A percentile compares a stretch with the other conserved stretches of the same genome.
Conservation (phyloP, 306 rosid species). For the Mimosa pudica region DNA sequence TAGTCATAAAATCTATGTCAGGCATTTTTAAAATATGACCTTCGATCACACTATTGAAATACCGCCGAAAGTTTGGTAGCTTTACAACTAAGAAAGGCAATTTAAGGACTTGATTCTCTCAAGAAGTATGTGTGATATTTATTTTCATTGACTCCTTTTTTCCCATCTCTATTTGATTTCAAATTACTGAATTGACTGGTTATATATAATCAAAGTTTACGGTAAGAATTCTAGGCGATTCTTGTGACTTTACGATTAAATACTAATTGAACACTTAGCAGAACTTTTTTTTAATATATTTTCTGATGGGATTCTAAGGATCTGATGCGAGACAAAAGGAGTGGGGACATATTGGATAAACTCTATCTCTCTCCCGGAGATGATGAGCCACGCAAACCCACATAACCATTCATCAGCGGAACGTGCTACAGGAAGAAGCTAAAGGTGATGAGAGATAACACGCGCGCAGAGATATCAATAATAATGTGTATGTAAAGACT, state of each 20-base stretch:
- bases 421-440: constrained; percentile 18
- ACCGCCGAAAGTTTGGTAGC: neutral
- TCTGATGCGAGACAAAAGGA: constrained; percentile 52
- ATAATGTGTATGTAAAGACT: neutral
- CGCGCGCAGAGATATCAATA: neutral
- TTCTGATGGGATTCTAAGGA: constrained; percentile 44
- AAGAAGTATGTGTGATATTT: neutral
- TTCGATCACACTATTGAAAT: neutral
- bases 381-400: constrained; percentile 43
- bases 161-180: neutral
- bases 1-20: neutral
- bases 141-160: neutral
- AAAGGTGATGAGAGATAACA: neutral
- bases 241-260: neutral
- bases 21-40: neutral
- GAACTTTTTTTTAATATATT: neutral
- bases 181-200: neutral
- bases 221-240: neutral
- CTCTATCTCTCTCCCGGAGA: constrained; percentile 55
- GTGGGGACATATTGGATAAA: constrained; percentile 51
- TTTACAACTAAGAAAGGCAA: neutral
- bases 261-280: neutral
- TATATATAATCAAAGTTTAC: neutral
- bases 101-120: neutral
- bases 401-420: constrained; percentile 11